A percentile compares a stretch with the other conserved stretches of the same genome.
phyloP scores from a whole-genome alignment of 202 grass and related monocot genomes.

The Setaria italica region DNA sequence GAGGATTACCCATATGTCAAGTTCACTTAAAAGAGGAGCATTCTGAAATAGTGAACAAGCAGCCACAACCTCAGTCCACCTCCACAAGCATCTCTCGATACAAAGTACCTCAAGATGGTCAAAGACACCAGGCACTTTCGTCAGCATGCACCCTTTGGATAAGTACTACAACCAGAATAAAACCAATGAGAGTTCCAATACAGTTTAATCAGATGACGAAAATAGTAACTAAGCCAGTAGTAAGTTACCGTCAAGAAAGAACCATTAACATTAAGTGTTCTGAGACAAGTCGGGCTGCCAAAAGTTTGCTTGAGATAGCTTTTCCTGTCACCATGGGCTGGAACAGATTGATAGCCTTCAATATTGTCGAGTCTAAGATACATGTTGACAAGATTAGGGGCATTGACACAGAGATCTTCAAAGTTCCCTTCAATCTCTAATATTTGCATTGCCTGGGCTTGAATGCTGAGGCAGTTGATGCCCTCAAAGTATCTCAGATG shows the following conservation, averaged over 20 bases:
- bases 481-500: neutral
- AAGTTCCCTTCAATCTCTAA: slow-evolving; percentile 14
- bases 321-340: neutral
- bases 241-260: slow-evolving; percentile 28
- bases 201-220: neutral
- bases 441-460: neutral
- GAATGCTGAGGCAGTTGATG: slow-evolving; percentile 12
- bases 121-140: neutral
- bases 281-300: neutral
- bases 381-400: neutral
- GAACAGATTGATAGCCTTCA: neutral
- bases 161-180: slow-evolving; percentile 19
- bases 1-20: slow-evolving; percentile 12
- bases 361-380: neutral
- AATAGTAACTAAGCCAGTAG: neutral
- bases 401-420: neutral
- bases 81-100: slow-evolving; percentile 12
- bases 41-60: slow-evolving; percentile 23
- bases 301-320: slow-evolving; percentile 29
- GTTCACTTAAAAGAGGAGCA: neutral
- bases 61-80: slow-evolving; percentile 14
- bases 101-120: neutral
- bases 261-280: neutral
- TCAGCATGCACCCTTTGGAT: slow-evolving; percentile 25
- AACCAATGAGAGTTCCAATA: neutral